Conservation (phyloP, 371 early-diverging fungal genomes). For the Mucor lusitanicus region DNA sequence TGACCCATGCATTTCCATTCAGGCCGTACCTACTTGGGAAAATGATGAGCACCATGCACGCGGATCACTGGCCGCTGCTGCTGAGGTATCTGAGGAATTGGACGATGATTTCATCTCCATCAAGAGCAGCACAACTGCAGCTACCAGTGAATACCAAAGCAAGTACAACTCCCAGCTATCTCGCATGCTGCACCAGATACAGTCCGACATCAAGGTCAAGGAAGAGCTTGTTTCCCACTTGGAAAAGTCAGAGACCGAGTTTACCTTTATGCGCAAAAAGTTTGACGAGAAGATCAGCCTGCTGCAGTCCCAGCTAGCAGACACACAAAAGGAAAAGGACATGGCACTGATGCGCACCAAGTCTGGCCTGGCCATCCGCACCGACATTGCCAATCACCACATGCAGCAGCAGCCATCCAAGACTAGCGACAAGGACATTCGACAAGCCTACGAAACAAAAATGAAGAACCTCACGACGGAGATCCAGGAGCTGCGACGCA, state of each 20-base stretch:
- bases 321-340: constrained; percentile 72
- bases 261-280: constrained; percentile 60
- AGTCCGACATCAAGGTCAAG: constrained; percentile 71
- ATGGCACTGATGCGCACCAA: constrained; percentile 45
- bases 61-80: neutral
- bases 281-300: constrained; percentile 70
- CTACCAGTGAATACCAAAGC: neutral
- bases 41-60: neutral
- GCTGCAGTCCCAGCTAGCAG: constrained; percentile 60
- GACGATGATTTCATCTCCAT: neutral
- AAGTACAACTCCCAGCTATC: constrained; percentile 36
- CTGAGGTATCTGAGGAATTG: neutral
- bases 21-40: constrained; percentile 41
- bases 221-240: constrained; percentile 62
- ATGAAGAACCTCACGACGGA: constrained; percentile 69
- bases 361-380: constrained; percentile 19
- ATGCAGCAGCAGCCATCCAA: neutral
- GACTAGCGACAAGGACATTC: constrained; percentile 20
- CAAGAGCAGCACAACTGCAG: neutral
- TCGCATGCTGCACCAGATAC: constrained; percentile 67
- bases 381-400: constrained; percentile 10
- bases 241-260: constrained; percentile 61
- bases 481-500: constrained; percentile 64
- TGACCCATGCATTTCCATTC: neutral
- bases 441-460: constrained; percentile 67